Conservation (phyloP, 2,329 filamentous ascomycete species). For the Davidsoniella australis region DNA sequence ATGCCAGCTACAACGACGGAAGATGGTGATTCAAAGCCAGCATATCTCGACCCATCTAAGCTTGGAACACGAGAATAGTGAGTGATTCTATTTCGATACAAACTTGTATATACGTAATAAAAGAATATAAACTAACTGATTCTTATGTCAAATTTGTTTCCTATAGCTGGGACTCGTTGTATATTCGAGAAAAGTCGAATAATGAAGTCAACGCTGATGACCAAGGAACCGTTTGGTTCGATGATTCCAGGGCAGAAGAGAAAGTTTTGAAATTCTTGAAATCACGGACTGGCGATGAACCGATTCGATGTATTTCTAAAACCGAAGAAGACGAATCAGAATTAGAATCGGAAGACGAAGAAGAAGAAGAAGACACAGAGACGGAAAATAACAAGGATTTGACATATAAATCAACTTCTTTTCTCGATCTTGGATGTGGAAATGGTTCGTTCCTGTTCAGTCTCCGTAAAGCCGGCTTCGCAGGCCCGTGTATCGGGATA, state of each 20-base stretch:
- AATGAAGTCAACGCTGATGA: slow-evolving; percentile 55
- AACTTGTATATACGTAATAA: neutral
- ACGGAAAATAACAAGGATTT: slow-evolving; percentile 15
- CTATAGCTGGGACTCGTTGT: slow-evolving; percentile 57
- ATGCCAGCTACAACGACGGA: neutral
- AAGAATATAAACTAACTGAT: neutral
- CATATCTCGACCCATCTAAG: slow-evolving; percentile 55
- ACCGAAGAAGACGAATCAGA: slow-evolving; percentile 14
- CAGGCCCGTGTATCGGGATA: slow-evolving; percentile 60
- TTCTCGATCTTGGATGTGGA: slow-evolving; percentile 82
- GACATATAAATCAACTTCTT: slow-evolving; percentile 25
- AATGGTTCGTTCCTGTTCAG: slow-evolving; percentile 84
- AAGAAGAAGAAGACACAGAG: slow-evolving; percentile 11
- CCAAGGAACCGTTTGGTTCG: slow-evolving; percentile 90
- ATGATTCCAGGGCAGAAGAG: slow-evolving; percentile 73
- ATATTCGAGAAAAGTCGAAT: slow-evolving; percentile 54
- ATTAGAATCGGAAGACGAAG: slow-evolving; percentile 16
- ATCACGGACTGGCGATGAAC: neutral
- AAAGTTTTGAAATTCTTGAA: slow-evolving; percentile 59
- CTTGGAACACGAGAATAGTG: slow-evolving; percentile 88
- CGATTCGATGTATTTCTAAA: slow-evolving; percentile 9
- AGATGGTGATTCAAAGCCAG: slow-evolving; percentile 26
- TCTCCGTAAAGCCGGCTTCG: slow-evolving; percentile 45
- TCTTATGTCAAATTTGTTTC: neutral
- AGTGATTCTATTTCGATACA: slow-evolving; percentile 18